Percentiles rank a stretch among this genome's conserved stretches.
These are phyloP conservation scores for Talinum fruticosum DNA, from an alignment of 148 eudicot genomes.

Conservation along the genomic window DNA sequence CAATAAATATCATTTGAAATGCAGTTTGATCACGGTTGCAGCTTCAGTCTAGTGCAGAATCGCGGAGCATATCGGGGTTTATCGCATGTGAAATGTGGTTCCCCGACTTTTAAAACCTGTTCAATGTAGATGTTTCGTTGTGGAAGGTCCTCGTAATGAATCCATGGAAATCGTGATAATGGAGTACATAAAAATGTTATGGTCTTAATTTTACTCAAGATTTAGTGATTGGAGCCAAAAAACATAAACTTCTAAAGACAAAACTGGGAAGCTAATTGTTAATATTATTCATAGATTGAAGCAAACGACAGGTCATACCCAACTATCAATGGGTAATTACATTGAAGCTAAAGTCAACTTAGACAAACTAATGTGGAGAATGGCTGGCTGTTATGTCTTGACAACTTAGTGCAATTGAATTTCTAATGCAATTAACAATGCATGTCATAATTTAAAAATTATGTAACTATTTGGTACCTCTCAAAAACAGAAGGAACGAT, in stretches of 20 bases:
- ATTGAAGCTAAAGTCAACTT: not conserved
- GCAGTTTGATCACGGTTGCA: too few relatives aligned
- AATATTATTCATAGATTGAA: not conserved
- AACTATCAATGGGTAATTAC: not conserved
- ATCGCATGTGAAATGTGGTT: too few relatives aligned
- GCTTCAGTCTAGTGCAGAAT: too few relatives aligned
- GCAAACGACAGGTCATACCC: not conserved
- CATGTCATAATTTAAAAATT: not conserved
- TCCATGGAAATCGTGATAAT: too few relatives aligned
- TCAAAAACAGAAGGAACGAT: not conserved
- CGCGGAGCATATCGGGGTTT: too few relatives aligned
- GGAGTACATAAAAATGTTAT: not conserved
- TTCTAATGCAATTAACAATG: not conserved
- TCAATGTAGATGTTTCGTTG: too few relatives aligned
- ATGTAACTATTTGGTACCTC: not conserved
- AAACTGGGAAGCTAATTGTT: not conserved
- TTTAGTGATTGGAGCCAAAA: not conserved
- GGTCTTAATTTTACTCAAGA: not conserved
- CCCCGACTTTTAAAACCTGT: too few relatives aligned
- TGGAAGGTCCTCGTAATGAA: too few relatives aligned
- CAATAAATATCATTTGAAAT: too few relatives aligned
- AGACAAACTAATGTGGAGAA: not conserved
- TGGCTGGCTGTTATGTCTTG: not conserved
- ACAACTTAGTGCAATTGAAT: not conserved
- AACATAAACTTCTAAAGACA: not conserved